A percentile compares a stretch with the other conserved stretches of the same genome.
These are phyloP conservation scores for Candolleomyces eurysporus DNA, from an alignment of 768 basidiomycete species.

Conservation along the genomic window DNA sequence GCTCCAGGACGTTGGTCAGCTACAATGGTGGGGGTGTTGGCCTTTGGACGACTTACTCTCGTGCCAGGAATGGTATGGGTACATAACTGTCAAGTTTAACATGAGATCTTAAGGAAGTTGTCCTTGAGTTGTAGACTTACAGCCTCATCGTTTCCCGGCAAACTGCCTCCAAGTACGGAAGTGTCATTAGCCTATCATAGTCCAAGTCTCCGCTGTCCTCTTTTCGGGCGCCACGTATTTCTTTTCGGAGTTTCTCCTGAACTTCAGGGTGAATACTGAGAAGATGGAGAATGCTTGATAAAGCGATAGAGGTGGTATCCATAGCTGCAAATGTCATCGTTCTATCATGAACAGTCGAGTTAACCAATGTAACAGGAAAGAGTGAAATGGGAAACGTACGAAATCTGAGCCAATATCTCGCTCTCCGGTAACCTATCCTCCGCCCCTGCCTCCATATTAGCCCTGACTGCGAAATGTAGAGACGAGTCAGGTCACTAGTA, in stretches of 20 bases:
- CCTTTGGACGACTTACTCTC: slow-evolving; percentile 13
- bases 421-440: slow-evolving; percentile 32
- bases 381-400: slow-evolving; percentile 18
- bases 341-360: too few relatives aligned
- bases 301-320: slow-evolving; percentile 22
- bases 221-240: slow-evolving; percentile 20
- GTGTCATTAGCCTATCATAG: slow-evolving; percentile 35
- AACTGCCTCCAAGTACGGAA: slow-evolving; percentile 37
- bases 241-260: slow-evolving; percentile 19
- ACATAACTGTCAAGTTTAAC: slow-evolving; percentile 11
- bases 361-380: too few relatives aligned
- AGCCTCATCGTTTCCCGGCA: slow-evolving; percentile 36
- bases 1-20: not conserved
- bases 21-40: not conserved
- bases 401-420: slow-evolving; percentile 33
- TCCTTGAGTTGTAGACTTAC: slow-evolving; percentile 18
- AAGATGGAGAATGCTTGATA: slow-evolving; percentile 18
- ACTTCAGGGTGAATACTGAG: slow-evolving; percentile 17
- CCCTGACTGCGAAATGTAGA: slow-evolving; percentile 24
- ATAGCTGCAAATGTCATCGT: slow-evolving; percentile 24
- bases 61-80: slow-evolving; percentile 19
- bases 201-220: slow-evolving; percentile 25
- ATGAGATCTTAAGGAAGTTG: not conserved
- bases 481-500: not conserved
- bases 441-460: slow-evolving; percentile 31